Base-by-base conservation (phyloP, 1,284 basidiomycete species). In the Xerocomus alliaceus region DNA sequence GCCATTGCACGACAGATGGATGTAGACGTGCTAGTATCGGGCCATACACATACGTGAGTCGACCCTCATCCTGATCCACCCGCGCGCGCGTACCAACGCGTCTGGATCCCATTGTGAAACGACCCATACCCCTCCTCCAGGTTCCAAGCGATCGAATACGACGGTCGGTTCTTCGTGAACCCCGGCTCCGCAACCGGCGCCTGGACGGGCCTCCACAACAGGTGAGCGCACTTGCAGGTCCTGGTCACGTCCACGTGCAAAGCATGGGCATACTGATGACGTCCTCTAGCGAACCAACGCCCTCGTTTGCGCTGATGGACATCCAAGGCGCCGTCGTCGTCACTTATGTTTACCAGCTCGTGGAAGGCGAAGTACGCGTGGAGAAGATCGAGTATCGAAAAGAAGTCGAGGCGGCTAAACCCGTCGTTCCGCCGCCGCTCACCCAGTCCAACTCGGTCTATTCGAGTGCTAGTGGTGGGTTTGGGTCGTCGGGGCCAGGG, bases 171-270 rank as follows among this genome's bases (percentile, higher is more conserved):
- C 84, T 98, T 98, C 73, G 87, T 98, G 53, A 98, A 98, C 76
- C 97, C 97, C 0, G 97, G 97, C 2, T 95, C 92, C 18, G 96
- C 95, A 1, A 97, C 94, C 1, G 96, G 96, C 44, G 95, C 97
- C 18, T 98, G 95, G 95, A 87, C 89, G 50, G 92, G 93, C 0
- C 76, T 87, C 9, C 87, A 84, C 67, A 89, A 85, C 62, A 87
- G 86, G 92, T 90, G 65, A 64, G 20, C 3, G 32, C 26, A 15
- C 20, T 1, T 5, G 1, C n/a, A n/a, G n/a, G 5, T 24, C 22
- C 15, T n/a, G n/a, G n/a, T n/a, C n/a, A n/a, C n/a, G n/a, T n/a
- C n/a, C n/a, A n/a, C n/a, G n/a, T 44, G 6, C 32, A 22, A n/a
- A 15, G 22, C 4, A 13, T 44, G 41, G 18, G 15, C 37, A 35